Evolutionary conservation across 257 asterid species (phyloP).

Genomic region (Leptodermis oblonga): DNA sequence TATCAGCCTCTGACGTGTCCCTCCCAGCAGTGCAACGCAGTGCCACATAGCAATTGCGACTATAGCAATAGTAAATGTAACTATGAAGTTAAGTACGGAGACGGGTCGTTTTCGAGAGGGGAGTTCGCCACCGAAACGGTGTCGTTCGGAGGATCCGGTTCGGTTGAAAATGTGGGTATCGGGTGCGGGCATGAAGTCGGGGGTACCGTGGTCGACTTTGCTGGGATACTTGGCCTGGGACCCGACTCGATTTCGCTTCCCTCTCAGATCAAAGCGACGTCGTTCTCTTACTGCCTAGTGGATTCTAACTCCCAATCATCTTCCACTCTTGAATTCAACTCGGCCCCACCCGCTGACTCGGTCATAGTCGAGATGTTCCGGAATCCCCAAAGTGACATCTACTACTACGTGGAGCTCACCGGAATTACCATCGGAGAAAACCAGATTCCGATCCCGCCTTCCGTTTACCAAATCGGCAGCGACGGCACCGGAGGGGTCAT

Average conservation of each 20-base stretch:
- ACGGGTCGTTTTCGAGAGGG: neutral
- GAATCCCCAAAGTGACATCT: neutral
- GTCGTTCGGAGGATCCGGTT: slow-evolving; percentile 4
- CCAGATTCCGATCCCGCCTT: neutral
- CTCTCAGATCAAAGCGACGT: slow-evolving; percentile 14
- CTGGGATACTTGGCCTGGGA: slow-evolving; percentile 20
- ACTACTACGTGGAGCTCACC: slow-evolving; percentile 7
- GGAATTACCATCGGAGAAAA: slow-evolving; percentile 19
- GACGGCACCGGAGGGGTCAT: slow-evolving; percentile 17
- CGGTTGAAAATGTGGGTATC: slow-evolving; percentile 9
- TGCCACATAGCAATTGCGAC: neutral
- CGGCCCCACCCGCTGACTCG: slow-evolving; percentile 12
- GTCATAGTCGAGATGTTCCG: neutral
- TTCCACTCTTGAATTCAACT: slow-evolving; percentile 22
- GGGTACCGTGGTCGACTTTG: neutral
- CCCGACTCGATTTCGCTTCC: neutral
- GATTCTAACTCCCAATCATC: neutral
- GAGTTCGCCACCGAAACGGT: neutral
- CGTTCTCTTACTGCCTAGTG: slow-evolving; percentile 25
- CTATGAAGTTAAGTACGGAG: neutral
- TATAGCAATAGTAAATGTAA: neutral
- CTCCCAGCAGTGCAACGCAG: neutral
- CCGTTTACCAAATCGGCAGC: slow-evolving; percentile 2
- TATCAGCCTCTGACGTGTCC: neutral
- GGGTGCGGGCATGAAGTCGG: slow-evolving; percentile 15